These are phyloP conservation scores for Durusdinium trenchii DNA, from an alignment of 73 alveolate species.

Conservation along the genomic window DNA sequence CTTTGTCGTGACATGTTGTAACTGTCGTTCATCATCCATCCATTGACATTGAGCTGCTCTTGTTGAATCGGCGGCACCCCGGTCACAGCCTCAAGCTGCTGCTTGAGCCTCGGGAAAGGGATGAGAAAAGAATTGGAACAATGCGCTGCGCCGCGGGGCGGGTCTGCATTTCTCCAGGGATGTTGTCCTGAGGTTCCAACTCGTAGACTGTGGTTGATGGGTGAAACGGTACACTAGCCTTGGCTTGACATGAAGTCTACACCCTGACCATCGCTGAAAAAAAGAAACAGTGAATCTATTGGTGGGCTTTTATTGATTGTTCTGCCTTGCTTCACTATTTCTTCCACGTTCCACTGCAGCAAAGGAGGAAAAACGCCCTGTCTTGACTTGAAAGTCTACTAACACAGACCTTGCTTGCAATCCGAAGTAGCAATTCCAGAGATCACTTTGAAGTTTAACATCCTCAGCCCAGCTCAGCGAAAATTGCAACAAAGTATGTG, in stretches of 20 bases:
- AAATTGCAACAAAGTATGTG: neutral
- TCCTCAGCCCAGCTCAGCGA: no score
- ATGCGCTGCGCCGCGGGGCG: neutral
- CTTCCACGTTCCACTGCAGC: neutral
- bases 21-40: neutral
- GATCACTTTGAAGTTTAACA: slow-evolving; percentile 73
- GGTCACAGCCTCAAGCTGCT: slow-evolving; percentile 45
- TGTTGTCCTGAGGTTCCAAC: neutral
- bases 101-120: slow-evolving; percentile 53
- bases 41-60: neutral
- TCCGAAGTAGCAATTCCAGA: slow-evolving; percentile 22
- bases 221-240: slow-evolving; percentile 29
- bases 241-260: neutral
- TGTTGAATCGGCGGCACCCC: slow-evolving; percentile 78
- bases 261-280: no score
- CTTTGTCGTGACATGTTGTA: neutral
- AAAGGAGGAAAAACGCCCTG: neutral
- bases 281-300: neutral
- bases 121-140: neutral
- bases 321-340: neutral
- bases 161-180: neutral
- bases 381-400: neutral
- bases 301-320: neutral
- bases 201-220: slow-evolving; percentile 54
- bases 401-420: no score